These are phyloP conservation scores for Phlebopus sp. DNA, from an alignment of 1,284 basidiomycete genomes.

Conservation along the genomic window DNA sequence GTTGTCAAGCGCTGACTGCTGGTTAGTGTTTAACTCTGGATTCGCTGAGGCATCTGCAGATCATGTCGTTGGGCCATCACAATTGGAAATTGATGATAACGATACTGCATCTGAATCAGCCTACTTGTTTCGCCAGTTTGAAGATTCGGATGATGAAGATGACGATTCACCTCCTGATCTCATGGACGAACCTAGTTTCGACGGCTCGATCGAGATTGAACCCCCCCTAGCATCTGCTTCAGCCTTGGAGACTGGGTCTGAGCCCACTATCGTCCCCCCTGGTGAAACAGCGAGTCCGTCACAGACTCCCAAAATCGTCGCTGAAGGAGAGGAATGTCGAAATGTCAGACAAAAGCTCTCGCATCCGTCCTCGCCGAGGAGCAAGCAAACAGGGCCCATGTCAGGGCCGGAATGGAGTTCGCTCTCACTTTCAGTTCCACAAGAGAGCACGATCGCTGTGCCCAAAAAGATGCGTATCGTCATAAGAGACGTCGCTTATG, in stretches of 20 bases:
- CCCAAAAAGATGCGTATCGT: slow-evolving; percentile 59
- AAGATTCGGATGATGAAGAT: slow-evolving; percentile 66
- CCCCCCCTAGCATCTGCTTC: slow-evolving; percentile 7
- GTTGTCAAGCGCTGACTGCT: neutral
- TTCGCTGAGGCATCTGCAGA: slow-evolving; percentile 54
- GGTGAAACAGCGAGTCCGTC: slow-evolving; percentile 9
- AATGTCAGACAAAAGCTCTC: slow-evolving; percentile 35
- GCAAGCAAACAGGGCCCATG: slow-evolving; percentile 20
- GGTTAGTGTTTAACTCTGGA: slow-evolving; percentile 65
- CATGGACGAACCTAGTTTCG: slow-evolving; percentile 31
- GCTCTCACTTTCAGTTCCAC: neutral
- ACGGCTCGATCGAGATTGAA: slow-evolving; percentile 25
- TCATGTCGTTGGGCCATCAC: slow-evolving; percentile 7
- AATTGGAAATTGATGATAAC: slow-evolving; percentile 23
- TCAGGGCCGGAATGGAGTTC: slow-evolving; percentile 11
- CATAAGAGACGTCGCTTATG: slow-evolving; percentile 76
- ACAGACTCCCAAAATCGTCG: neutral
- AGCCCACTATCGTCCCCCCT: slow-evolving; percentile 6
- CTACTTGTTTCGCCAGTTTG: slow-evolving; percentile 39
- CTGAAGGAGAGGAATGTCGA: slow-evolving; percentile 18
- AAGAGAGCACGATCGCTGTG: slow-evolving; percentile 18
- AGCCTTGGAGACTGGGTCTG: slow-evolving; percentile 8
- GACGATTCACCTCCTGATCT: slow-evolving; percentile 29
- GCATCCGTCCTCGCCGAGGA: slow-evolving; percentile 33
- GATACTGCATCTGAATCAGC: slow-evolving; percentile 26